Evolutionary conservation across 2,329 filamentous ascomycete genomes (phyloP).

Genomic region (Penicillium concentricum): DNA sequence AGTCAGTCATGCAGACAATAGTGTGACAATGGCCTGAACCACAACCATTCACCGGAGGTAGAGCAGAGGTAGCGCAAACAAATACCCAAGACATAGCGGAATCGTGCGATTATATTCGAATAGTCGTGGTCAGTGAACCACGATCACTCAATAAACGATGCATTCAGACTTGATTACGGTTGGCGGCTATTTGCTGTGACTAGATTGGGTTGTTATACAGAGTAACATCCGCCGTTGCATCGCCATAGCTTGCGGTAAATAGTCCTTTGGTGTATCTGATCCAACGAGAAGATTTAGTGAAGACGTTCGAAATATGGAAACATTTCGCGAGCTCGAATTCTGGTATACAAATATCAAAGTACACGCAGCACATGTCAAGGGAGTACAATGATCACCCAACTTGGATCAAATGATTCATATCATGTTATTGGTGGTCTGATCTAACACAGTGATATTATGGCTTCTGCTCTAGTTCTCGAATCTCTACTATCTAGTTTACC

Average conservation of each 20-base stretch:
- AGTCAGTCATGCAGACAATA: constrained; percentile 3
- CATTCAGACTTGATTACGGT: not conserved
- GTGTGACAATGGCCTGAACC: constrained; percentile 10
- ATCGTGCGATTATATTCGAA: not conserved
- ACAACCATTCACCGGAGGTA: constrained; percentile 1
- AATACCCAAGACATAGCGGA: not conserved
- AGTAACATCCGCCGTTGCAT: not conserved
- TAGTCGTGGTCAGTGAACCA: not conserved
- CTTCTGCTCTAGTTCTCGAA: not conserved
- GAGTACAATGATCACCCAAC: not conserved
- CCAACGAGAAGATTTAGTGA: not conserved
- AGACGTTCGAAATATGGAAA: not conserved
- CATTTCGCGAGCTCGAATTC: not conserved
- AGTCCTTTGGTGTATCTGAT: not conserved
- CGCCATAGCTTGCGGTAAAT: not conserved
- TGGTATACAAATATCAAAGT: not conserved
- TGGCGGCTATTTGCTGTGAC: not conserved
- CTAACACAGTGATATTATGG: not conserved
- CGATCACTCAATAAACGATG: not conserved
- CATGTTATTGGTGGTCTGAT: not conserved
- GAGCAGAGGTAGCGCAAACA: constrained; percentile 1
- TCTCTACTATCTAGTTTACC: no score
- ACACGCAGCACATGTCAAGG: not conserved
- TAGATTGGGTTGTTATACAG: constrained; percentile 1
- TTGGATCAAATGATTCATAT: not conserved